Evolutionary conservation across 306 rosid species (phyloP).

Genomic region (Acacia crassicarpa): DNA sequence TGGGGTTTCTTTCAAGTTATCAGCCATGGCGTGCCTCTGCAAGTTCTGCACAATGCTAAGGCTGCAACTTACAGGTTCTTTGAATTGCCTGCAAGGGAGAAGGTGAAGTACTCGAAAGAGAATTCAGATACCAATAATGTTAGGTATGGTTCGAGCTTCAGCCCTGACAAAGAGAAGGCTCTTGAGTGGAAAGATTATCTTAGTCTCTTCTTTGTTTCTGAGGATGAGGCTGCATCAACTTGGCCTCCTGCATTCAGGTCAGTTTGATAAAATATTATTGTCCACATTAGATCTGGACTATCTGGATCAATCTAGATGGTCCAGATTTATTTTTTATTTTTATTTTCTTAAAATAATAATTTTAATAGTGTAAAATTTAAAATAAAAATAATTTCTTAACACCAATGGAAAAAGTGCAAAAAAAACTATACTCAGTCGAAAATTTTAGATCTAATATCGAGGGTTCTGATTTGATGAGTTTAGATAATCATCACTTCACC

Average conservation of each 20-base stretch:
- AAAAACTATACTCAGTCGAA: too few species aligned
- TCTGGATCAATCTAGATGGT: too few species aligned
- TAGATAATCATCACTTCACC: too few species aligned
- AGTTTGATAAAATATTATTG: not conserved
- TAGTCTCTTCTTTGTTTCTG: conserved; percentile 59
- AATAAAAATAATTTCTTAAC: too few species aligned
- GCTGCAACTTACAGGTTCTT: conserved; percentile 57
- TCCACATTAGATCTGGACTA: accelerated
- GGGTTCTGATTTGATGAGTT: too few species aligned
- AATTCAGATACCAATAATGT: conserved; percentile 39
- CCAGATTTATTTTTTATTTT: too few species aligned
- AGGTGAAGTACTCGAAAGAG: conserved; percentile 43
- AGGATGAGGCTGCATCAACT: conserved; percentile 45
- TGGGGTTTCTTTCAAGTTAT: conserved; percentile 68
- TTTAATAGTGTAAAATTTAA: too few species aligned
- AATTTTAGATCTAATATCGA: too few species aligned
- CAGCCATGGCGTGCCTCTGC: conserved; percentile 57
- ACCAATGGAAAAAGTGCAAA: too few species aligned
- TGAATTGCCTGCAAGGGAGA: conserved; percentile 43
- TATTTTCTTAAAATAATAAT: too few species aligned
- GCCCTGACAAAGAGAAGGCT: conserved; percentile 53
- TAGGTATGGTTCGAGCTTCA: conserved; percentile 56
- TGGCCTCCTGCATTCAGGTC: conserved; percentile 63
- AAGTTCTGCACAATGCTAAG: conserved; percentile 46
- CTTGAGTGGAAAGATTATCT: conserved; percentile 72